Percentiles rank a stretch among this genome's conserved stretches.
phyloP scores from a whole-genome alignment of 345 rosid species.

The Chamaenerion angustifolium region DNA sequence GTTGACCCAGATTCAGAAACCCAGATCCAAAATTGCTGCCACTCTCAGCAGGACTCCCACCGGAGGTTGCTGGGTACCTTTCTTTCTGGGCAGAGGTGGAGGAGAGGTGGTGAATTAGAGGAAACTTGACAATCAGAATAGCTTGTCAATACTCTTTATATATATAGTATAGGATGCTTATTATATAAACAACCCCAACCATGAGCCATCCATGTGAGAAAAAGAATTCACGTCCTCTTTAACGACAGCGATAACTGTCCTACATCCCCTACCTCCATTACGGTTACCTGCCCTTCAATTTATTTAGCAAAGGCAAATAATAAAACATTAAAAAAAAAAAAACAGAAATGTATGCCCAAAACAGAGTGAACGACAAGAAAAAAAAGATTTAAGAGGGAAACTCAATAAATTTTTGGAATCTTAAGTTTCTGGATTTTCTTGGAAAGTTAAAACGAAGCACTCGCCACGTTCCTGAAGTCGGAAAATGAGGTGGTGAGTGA shows the following conservation, averaged over 20 bases:
- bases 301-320: not conserved
- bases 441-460: not conserved
- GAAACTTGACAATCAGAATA: conserved; percentile 1
- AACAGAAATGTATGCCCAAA: too few species aligned
- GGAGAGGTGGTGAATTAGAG: not conserved
- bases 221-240: not conserved
- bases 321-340: too few species aligned
- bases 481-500: not conserved
- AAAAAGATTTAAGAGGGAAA: not conserved
- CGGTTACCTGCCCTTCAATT: not conserved
- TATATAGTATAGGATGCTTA: not conserved
- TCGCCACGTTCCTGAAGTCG: conserved; percentile 2
- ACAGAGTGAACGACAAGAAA: too few species aligned
- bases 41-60: not conserved
- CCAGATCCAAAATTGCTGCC: conserved; percentile 10
- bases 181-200: not conserved
- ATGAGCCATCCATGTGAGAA: not conserved
- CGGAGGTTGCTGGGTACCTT: conserved; percentile 5
- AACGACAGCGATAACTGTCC: conserved; percentile 1
- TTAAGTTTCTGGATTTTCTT: not conserved
- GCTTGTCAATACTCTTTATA: not conserved
- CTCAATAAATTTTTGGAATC: not conserved
- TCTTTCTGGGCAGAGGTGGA: not conserved
- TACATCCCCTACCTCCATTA: not conserved
- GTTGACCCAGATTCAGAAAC: conserved; percentile 28